phyloP scores from a whole-genome alignment of 495 filamentous ascomycete species.

The Viridothelium virens region DNA sequence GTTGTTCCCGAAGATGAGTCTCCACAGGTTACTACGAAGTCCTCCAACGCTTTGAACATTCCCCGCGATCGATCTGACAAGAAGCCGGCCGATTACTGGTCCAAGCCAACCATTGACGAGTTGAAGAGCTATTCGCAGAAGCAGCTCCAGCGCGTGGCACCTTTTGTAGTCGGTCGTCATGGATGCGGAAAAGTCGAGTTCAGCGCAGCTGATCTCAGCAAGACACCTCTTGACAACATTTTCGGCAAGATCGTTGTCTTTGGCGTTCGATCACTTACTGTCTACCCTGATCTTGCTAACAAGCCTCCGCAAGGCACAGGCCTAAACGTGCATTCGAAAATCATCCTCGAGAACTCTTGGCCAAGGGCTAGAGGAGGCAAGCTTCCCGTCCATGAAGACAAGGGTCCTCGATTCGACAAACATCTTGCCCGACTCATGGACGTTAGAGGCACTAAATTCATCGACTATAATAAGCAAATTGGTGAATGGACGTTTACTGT shows the following conservation, averaged over 20 bases:
- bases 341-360: slow-evolving; percentile 83
- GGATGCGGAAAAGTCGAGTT: slow-evolving; percentile 74
- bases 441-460: slow-evolving; percentile 70
- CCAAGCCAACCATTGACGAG: slow-evolving; percentile 62
- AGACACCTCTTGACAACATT: slow-evolving; percentile 61
- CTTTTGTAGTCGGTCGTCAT: slow-evolving; percentile 74
- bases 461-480: slow-evolving; percentile 64
- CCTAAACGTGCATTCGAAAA: slow-evolving; percentile 80
- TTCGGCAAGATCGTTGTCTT: slow-evolving; percentile 66
- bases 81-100: slow-evolving; percentile 72
- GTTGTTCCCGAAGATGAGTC: slow-evolving; percentile 65
- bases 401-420: slow-evolving; percentile 56
- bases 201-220: slow-evolving; percentile 71
- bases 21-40: slow-evolving; percentile 28
- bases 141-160: slow-evolving; percentile 59
- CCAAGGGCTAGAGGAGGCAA: slow-evolving; percentile 62
- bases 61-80: slow-evolving; percentile 40
- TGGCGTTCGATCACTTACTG: slow-evolving; percentile 65
- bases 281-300: slow-evolving; percentile 64
- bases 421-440: slow-evolving; percentile 74
- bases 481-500: slow-evolving; percentile 89
- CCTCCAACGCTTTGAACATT: slow-evolving; percentile 12
- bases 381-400: slow-evolving; percentile 46
- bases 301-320: slow-evolving; percentile 80
- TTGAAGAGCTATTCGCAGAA: slow-evolving; percentile 65